Conservation (phyloP, 257 asterid species). For the Fraxinus americana region DNA sequence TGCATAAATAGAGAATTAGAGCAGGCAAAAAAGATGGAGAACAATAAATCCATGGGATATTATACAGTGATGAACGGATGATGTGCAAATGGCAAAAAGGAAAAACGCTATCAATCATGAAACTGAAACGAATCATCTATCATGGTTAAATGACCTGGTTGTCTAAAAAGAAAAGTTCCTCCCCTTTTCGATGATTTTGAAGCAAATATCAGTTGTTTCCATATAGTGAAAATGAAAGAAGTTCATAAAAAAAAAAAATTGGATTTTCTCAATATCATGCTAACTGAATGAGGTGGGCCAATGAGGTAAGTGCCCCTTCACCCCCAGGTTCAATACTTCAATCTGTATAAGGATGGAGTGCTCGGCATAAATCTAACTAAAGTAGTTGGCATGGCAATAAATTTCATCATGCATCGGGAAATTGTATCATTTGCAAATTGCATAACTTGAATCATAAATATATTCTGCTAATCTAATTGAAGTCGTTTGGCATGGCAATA, state of each 20-base stretch:
- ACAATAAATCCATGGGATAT: neutral
- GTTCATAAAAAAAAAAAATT: neutral
- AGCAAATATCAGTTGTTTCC: no score
- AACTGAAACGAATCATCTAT: no score
- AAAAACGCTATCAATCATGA: no score
- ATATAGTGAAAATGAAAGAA: neutral
- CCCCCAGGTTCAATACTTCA: neutral
- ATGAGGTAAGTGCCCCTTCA: neutral
- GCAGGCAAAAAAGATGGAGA: neutral
- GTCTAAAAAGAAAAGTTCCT: no score
- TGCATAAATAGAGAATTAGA: constrained; percentile 10
- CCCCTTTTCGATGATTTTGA: no score
- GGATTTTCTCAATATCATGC: neutral
- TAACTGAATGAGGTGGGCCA: neutral
- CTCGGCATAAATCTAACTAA: neutral
- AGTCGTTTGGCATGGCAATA: neutral
- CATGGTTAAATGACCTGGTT: no score
- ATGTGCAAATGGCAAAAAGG: no score
- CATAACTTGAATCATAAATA: neutral
- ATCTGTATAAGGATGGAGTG: neutral
- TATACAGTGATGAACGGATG: no score
- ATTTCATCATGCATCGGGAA: neutral
- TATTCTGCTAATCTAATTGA: neutral
- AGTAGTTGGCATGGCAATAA: neutral
- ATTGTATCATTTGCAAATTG: neutral